phyloP scores from a whole-genome alignment of 1,284 basidiomycete species.

The Hymenochaete sp. region DNA sequence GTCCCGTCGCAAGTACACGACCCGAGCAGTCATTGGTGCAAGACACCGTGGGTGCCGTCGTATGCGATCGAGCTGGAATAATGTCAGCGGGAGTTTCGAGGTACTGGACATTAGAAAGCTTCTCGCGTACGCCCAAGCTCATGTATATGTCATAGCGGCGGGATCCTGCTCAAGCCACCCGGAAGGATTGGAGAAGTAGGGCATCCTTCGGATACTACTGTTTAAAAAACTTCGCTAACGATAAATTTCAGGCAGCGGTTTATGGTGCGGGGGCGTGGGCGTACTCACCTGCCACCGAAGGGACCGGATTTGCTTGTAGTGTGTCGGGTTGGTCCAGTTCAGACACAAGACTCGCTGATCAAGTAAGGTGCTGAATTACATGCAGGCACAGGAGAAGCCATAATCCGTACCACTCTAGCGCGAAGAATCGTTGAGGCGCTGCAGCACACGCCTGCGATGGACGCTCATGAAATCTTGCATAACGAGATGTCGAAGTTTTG shows the following conservation, averaged over 20 bases:
- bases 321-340: constrained; percentile 45
- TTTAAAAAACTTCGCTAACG: constrained; percentile 4
- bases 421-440: constrained; percentile 27
- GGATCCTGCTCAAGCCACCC: constrained; percentile 59
- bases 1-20: too few species aligned
- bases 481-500: constrained; percentile 23
- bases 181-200: constrained; percentile 64
- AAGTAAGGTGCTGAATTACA: not conserved
- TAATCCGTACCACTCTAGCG: constrained; percentile 32
- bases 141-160: constrained; percentile 41
- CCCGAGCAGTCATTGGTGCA: constrained; percentile 28
- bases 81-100: constrained; percentile 69
- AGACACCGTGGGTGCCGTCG: constrained; percentile 71
- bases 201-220: constrained; percentile 18
- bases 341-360: not conserved
- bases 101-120: constrained; percentile 26
- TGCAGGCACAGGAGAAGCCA: constrained; percentile 36
- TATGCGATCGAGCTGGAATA: constrained; percentile 34
- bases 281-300: constrained; percentile 16
- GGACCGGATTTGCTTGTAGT: constrained; percentile 46
- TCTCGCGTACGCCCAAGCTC: not conserved
- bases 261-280: constrained; percentile 57
- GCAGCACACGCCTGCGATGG: constrained; percentile 19
- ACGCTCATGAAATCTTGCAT: constrained; percentile 27
- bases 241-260: constrained; percentile 26